Evolutionary conservation across 805 yeast species (phyloP).

Genomic region (Hermanozyma aechmeae): DNA sequence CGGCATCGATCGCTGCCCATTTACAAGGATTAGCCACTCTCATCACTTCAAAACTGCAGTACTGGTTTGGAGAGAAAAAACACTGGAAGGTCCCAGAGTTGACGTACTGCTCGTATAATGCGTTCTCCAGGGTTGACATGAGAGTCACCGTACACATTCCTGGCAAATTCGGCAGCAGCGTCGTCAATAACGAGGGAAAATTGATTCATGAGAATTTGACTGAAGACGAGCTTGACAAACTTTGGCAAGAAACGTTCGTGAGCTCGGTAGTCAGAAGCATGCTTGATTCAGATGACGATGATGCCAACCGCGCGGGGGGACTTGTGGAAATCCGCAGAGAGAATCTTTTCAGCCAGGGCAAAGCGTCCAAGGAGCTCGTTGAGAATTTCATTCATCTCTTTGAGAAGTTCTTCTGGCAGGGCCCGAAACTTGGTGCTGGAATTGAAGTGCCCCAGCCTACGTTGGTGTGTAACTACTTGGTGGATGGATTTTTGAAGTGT

Average conservation of each 20-base stretch:
- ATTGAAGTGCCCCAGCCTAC: constrained; percentile 66
- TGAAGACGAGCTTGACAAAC: constrained; percentile 44
- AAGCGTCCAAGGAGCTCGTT: constrained; percentile 32
- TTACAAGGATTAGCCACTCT: constrained; percentile 59
- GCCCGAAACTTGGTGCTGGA: constrained; percentile 55
- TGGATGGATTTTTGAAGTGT: constrained; percentile 62
- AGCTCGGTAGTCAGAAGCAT: constrained; percentile 70
- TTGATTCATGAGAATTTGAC: constrained; percentile 39
- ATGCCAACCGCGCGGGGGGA: constrained; percentile 40
- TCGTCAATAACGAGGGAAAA: constrained; percentile 45
- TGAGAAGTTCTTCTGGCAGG: constrained; percentile 56
- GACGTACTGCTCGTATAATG: constrained; percentile 57
- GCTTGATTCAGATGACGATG: constrained; percentile 60
- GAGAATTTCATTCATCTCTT: constrained; percentile 51
- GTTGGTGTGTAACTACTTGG: constrained; percentile 54
- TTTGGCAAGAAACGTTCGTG: constrained; percentile 46
- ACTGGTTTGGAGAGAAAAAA: constrained; percentile 74
- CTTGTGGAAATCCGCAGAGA: constrained; percentile 78
- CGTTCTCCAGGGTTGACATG: constrained; percentile 54
- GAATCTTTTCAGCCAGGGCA: constrained; percentile 56
- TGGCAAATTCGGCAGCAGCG: constrained; percentile 54
- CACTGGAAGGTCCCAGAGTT: constrained; percentile 65
- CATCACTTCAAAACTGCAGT: constrained; percentile 49
- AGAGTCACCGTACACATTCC: constrained; percentile 68
- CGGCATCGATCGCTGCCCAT: constrained; percentile 72